A percentile compares a stretch with the other conserved stretches of the same genome.
Conservation (phyloP, 805 yeast species). For the Candida easanensis region DNA sequence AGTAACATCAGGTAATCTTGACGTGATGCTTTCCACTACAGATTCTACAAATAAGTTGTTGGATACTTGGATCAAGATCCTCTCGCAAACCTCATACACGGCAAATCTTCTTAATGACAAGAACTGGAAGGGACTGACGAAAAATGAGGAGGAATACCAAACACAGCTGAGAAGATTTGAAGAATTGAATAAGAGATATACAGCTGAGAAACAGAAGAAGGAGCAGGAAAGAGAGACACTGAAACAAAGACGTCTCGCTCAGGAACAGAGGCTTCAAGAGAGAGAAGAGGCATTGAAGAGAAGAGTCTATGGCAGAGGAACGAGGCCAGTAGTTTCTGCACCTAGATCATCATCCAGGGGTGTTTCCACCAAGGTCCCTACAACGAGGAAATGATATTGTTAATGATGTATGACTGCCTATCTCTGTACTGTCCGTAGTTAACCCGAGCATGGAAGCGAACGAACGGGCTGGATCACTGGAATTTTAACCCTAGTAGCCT, state of each 20-base stretch:
- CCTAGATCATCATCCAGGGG: neutral
- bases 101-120: conserved; percentile 42
- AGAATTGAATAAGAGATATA: conserved; percentile 26
- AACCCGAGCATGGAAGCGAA: no score
- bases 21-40: conserved; percentile 32
- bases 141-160: conserved; percentile 24
- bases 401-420: no score
- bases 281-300: conserved; percentile 28
- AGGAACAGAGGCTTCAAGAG: conserved; percentile 22
- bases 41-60: conserved; percentile 47
- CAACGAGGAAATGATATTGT: conserved; percentile 4
- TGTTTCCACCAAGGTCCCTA: neutral
- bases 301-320: conserved; percentile 28
- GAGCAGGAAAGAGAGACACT: conserved; percentile 27
- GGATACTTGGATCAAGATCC: conserved; percentile 58
- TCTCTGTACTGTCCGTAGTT: no score
- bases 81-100: conserved; percentile 60
- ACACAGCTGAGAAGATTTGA: conserved; percentile 27
- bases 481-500: no score
- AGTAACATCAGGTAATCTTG: conserved; percentile 19
- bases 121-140: conserved; percentile 37
- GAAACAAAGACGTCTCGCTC: conserved; percentile 16
- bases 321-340: conserved; percentile 7
- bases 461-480: no score
- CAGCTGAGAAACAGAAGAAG: conserved; percentile 21